Conservation (phyloP, 805 yeast species). For the Wickerhamomyces alni region DNA sequence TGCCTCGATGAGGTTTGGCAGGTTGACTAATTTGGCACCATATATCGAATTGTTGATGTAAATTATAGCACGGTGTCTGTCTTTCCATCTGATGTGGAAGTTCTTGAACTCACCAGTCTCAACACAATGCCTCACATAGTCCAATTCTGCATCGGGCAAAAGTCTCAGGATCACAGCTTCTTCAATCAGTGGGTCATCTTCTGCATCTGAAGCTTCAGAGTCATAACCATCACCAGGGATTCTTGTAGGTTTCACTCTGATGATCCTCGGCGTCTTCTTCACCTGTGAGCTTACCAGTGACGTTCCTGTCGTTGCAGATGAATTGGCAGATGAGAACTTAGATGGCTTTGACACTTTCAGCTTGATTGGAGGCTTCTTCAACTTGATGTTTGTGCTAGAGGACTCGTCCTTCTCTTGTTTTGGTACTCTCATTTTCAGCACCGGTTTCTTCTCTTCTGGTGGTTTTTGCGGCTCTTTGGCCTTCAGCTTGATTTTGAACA, state of each 20-base stretch:
- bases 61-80: constrained; percentile 72
- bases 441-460: constrained; percentile 1
- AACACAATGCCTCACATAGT: constrained; percentile 66
- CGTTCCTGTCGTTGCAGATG: not conserved
- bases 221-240: constrained; percentile 95
- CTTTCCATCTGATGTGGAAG: constrained; percentile 76
- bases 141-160: constrained; percentile 61
- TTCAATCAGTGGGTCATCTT: constrained; percentile 89
- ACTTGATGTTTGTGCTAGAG: not conserved
- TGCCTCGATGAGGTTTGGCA: constrained; percentile 84
- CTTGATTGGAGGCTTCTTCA: not conserved
- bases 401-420: too few relatives aligned
- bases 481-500: constrained; percentile 20
- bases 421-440: not conserved
- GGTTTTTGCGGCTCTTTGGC: constrained; percentile 6
- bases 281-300: too few relatives aligned
- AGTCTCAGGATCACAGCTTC: constrained; percentile 80
- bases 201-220: constrained; percentile 92
- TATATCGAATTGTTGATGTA: constrained; percentile 63
- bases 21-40: constrained; percentile 80
- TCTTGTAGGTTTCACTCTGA: constrained; percentile 50
- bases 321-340: not conserved
- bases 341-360: not conserved
- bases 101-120: constrained; percentile 73
- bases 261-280: constrained; percentile 32